Conservation (phyloP, 129 eudicot species). For the Apium graveolens region DNA sequence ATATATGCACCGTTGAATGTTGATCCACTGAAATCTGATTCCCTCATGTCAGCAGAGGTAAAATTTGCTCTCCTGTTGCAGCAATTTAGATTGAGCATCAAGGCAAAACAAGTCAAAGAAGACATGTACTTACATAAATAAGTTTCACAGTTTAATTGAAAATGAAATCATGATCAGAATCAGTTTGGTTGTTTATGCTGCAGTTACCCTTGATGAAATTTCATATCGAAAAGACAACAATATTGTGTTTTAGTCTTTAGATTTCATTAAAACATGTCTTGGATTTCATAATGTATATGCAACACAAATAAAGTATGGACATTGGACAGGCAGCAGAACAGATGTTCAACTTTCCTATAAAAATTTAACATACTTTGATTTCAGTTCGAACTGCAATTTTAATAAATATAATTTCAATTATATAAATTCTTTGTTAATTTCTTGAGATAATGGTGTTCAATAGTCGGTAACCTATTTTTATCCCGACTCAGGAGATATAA, state of each 20-base stretch:
- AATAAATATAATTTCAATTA: background rate
- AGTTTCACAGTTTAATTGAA: background rate
- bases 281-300: background rate
- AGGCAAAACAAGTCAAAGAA: background rate
- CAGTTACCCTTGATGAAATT: background rate
- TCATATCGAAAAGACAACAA: background rate
- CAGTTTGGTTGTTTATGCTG: background rate
- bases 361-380: background rate
- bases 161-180: background rate
- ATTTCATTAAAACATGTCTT: background rate
- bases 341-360: background rate
- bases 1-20: slow-evolving; percentile 98
- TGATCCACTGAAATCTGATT: slow-evolving; percentile 98
- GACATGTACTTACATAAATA: too few species aligned
- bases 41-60: slow-evolving; percentile 99
- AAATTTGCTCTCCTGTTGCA: slow-evolving; percentile 86
- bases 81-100: background rate
- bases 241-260: background rate
- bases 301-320: background rate
- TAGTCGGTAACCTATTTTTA: too few species aligned
- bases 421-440: too few species aligned
- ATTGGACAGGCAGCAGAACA: background rate
- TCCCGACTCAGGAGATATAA: too few species aligned
- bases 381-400: background rate
- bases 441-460: too few species aligned